Percentiles rank a stretch among this genome's conserved stretches.
Conservation (phyloP, 371 early-diverging fungal genomes). For the Blastocladiella emersonii region DNA sequence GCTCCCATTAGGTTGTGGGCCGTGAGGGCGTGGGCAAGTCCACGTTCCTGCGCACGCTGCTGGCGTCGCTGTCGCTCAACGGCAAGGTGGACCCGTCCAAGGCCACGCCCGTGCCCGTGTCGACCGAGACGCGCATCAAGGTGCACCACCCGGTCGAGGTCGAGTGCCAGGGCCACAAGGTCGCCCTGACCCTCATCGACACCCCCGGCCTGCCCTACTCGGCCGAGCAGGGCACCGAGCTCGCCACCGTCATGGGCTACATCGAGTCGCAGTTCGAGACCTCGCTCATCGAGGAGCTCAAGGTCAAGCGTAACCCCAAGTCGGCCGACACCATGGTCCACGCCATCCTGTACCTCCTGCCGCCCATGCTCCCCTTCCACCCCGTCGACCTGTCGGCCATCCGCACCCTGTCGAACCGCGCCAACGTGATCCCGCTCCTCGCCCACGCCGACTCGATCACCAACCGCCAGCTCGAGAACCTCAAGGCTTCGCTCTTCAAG, state of each 20-base stretch:
- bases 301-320: constrained; percentile 9
- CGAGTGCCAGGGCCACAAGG: constrained; percentile 4
- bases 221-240: constrained; percentile 8
- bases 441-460: constrained; percentile 9
- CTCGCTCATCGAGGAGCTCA: background rate
- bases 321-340: constrained; percentile 7
- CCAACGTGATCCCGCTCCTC: constrained; percentile 8
- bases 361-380: constrained; percentile 2
- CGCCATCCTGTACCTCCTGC: constrained; percentile 8
- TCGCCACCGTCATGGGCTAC: constrained; percentile 6
- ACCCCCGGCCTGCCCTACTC: constrained; percentile 9
- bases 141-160: constrained; percentile 7
- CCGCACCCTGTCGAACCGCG: constrained; percentile 7
- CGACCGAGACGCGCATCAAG: constrained; percentile 2
- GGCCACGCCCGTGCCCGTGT: background rate
- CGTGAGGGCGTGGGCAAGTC: constrained; percentile 6
- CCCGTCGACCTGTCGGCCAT: constrained; percentile 8
- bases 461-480: constrained; percentile 8
- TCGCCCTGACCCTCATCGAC: constrained; percentile 10
- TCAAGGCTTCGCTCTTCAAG: constrained; percentile 6
- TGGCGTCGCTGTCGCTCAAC: background rate
- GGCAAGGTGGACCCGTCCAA: constrained; percentile 5
- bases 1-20: background rate
- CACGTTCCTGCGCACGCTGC: constrained; percentile 4
- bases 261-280: constrained; percentile 10